Evolutionary conservation across 2,329 filamentous ascomycete species (phyloP), one percentile per base, ranked within the genome.

Genomic region (Acephala macrosclerotiorum): DNA sequence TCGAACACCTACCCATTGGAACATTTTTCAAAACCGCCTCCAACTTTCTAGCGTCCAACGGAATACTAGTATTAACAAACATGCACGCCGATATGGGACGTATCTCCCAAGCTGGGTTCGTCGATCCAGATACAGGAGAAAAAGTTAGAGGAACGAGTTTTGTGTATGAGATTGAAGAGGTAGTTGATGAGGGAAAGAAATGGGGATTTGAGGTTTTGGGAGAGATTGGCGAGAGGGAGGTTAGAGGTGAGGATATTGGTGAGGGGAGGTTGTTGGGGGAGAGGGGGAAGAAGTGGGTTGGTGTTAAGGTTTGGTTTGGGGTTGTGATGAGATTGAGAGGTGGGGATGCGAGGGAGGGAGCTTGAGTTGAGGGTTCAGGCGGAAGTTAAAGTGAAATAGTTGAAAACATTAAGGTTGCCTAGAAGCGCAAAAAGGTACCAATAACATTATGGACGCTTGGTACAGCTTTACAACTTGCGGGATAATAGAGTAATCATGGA

Each of bases 71-170:
- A 11, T 72, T 91, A n/a, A 90, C 87, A 0, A 91, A 90, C 71
- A 91, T 91, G 89, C 89, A 91, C 74, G 76, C 81, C 1, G 84
- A 89, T 2, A 90, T 91, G 87, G 88, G 87, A 1, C 68, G 68
- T 16, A 79, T 82, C 18, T 85, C 83, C 29, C 87, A 88, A 72
- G 88, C 88, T 0, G 88, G 89, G 0, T 91, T 91, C 71, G 79
- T 87, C 14, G 85, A 87, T 73, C 75, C 75, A 7, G 77, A 75
- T 20, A 81, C 82, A 0, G 83, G 83, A 4, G 78, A 81, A 57
- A 90, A 91, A 78, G 81, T 91, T 18, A 78, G 86, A 56, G 86
- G 87, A 0, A 80, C 77, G 33, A 90, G 87, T 73, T 90, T 83
- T 75, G 81, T 82, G 47, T 83, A 91, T 77, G 80, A 78, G 14